Percentiles rank a stretch among this genome's conserved stretches.
These are phyloP conservation scores for Barbatosphaeria neglecta DNA, from an alignment of 495 filamentous ascomycete species.

Conservation along the genomic window DNA sequence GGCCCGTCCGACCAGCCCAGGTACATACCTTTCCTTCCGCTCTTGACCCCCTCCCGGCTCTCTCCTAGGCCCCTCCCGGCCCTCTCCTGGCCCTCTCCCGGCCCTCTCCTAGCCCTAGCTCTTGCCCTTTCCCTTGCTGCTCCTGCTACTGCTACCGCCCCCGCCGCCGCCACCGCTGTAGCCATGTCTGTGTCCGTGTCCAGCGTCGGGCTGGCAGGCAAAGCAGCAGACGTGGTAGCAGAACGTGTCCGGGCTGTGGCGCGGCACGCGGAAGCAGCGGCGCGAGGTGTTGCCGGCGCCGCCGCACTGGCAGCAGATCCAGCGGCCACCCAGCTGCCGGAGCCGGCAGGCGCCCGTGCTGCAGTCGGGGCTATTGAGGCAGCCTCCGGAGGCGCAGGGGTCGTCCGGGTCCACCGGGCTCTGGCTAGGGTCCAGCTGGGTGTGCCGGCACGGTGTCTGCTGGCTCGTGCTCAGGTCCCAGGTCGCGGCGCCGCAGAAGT, in stretches of 20 bases:
- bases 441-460: conserved; percentile 7
- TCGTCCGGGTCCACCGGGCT: conserved; percentile 19
- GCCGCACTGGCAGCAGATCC: conserved; percentile 31
- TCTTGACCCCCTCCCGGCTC: too few species aligned
- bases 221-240: conserved; percentile 24
- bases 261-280: conserved; percentile 21
- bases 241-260: conserved; percentile 31
- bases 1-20: too few species aligned
- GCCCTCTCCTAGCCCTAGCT: neutral
- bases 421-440: conserved; percentile 13
- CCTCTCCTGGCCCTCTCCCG: neutral
- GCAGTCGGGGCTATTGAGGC: conserved; percentile 29
- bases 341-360: conserved; percentile 29
- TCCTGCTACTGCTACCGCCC: neutral
- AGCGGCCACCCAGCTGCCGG: conserved; percentile 26
- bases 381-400: conserved; percentile 30
- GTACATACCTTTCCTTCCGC: too few species aligned
- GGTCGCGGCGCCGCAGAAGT: conserved; percentile 21
- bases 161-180: neutral
- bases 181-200: neutral
- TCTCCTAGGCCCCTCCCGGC: neutral
- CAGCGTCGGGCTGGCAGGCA: conserved; percentile 10
- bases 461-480: conserved; percentile 8
- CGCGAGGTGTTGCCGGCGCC: conserved; percentile 27
- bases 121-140: neutral